Base-by-base conservation (phyloP, 2,329 filamentous ascomycete species). In the Onygenales sp. region DNA sequence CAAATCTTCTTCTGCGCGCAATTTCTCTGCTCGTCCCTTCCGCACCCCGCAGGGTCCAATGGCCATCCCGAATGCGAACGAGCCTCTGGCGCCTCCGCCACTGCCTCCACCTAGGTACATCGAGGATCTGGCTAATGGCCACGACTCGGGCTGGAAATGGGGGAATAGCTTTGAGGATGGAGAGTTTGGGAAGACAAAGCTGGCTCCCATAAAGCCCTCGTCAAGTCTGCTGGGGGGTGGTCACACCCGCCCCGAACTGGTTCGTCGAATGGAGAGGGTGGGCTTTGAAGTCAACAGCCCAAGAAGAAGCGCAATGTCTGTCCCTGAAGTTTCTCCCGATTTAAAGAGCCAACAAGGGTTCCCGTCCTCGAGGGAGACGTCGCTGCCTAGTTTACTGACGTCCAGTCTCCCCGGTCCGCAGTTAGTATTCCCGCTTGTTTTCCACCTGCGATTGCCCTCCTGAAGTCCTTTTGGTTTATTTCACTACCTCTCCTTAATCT, bases 131-230 rank as follows among this genome's bases (percentile, higher is more conserved):
- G 71, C 75, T 60, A 67, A 74, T 57, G 81, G 80, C 38, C 75
- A 78, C 61, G 83, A 86, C 67, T 74, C 78, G 53, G 82, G 78
- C 56, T 85, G 81, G 81, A 72, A 78, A 65, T 82, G 79, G 75
- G 80, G 77, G 57, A 84, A 85, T 67, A 73, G 73, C 50, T 72
- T 72, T 45, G 73, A 71, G 55, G 68, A 52, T 27, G 47, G 46
- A 38, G 71, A 74, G 58, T 76, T 78, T 64, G 73, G 73, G 52
- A 67, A 66, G 47, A 56, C 60, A 11, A 55, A 58, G 11, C 64
- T 75, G 48, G 69, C 75, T 5, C 73, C 75, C 9, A 73, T 78
- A 44, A 72, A 71, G 45, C 70, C 74, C 3, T 67, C 69, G n/a
- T 78, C 76, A 44, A 79, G 76, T 62, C 64, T 79, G 50, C 70